Evolutionary conservation across 306 rosid genomes (phyloP).

Genomic region (Rubus idaeus): DNA sequence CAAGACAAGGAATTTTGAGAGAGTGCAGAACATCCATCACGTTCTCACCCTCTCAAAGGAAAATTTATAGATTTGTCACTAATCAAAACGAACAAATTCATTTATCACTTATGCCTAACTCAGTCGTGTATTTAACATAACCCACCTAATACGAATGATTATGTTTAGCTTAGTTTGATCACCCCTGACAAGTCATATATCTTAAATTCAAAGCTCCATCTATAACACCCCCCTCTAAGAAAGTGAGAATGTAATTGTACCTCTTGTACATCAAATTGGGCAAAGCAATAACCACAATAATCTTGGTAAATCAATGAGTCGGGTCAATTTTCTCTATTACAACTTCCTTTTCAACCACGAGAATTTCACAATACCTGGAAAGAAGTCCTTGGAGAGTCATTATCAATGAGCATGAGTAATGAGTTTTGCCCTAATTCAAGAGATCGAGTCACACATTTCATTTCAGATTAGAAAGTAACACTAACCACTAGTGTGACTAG

Average conservation of each 20-base stretch:
- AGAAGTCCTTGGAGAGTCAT: neutral
- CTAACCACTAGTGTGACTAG: neutral
- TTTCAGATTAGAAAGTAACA: neutral
- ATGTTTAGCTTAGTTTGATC: neutral
- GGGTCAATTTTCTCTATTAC: neutral
- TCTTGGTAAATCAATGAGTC: neutral
- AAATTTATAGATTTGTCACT: neutral
- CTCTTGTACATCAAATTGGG: neutral
- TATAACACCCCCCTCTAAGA: neutral
- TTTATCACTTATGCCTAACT: neutral
- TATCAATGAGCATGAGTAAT: neutral
- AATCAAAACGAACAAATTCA: neutral
- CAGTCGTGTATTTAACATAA: neutral
- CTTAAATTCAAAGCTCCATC: neutral
- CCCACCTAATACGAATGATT: neutral
- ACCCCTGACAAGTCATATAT: neutral
- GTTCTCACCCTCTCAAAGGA: neutral
- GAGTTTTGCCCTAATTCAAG: neutral
- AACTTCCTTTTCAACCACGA: neutral
- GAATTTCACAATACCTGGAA: neutral
- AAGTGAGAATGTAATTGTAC: neutral
- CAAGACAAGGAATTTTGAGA: neutral
- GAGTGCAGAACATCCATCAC: neutral
- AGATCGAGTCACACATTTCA: neutral
- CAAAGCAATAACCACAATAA: neutral